Evolutionary conservation across 768 basidiomycete genomes (phyloP).

Genomic region (Lentinus brumalis): DNA sequence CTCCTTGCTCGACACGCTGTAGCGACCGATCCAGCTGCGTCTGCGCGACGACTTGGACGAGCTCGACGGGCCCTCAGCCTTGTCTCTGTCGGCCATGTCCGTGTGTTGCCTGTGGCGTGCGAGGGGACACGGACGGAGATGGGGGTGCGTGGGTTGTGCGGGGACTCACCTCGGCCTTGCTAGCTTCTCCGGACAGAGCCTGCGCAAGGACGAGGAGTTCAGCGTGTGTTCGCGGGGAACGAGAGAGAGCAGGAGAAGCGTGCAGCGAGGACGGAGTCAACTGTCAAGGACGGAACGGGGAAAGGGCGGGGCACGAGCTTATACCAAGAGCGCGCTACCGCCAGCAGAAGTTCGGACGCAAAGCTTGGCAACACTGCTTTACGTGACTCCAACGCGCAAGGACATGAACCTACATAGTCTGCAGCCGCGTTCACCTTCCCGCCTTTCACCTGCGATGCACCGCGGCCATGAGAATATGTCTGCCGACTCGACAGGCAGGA

Average conservation of each 20-base stretch:
- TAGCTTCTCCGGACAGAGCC: slow-evolving; percentile 24
- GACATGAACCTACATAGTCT: not conserved
- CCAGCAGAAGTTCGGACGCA: slow-evolving; percentile 12
- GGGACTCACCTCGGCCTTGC: slow-evolving; percentile 33
- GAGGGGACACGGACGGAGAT: not conserved
- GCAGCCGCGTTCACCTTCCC: slow-evolving; percentile 14
- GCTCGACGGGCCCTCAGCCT: not conserved
- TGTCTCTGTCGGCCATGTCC: slow-evolving; percentile 27
- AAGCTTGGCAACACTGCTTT: not conserved
- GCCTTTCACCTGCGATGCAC: slow-evolving; percentile 13
- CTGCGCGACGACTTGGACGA: slow-evolving; percentile 11
- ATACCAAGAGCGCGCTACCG: slow-evolving; percentile 1
- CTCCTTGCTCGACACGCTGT: slow-evolving; percentile 26
- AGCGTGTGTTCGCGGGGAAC: not conserved
- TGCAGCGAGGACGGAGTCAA: not conserved
- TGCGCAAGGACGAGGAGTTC: slow-evolving; percentile 18
- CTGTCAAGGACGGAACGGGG: not conserved
- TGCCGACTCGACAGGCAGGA: not conserved
- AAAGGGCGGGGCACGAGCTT: not conserved
- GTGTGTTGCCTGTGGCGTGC: not conserved
- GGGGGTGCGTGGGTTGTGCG: not conserved
- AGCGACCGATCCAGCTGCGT: slow-evolving; percentile 32
- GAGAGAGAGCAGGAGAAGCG: not conserved
- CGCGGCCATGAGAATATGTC: not conserved
- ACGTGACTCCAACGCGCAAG: no score